Percentiles rank a stretch among this genome's conserved stretches.
These are phyloP conservation scores for Penicillium atrosanguineum DNA, from an alignment of 495 filamentous ascomycete genomes.

Conservation along the genomic window DNA sequence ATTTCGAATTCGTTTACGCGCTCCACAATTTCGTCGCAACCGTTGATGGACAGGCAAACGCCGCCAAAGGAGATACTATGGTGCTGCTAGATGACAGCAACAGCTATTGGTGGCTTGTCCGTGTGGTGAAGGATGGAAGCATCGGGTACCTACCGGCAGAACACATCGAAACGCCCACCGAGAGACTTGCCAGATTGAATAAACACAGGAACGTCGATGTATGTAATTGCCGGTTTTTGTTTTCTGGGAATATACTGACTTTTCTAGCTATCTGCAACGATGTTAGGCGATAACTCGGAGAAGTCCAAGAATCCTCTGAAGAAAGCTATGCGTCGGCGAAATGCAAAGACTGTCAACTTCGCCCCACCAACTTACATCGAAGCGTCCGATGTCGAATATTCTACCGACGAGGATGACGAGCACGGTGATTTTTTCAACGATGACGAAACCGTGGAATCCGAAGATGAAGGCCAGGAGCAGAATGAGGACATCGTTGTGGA, in stretches of 20 bases:
- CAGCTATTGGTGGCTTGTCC: conserved; percentile 99
- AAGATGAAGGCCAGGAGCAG: conserved; percentile 36
- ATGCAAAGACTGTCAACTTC: conserved; percentile 87
- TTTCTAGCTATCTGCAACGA: conserved; percentile 79
- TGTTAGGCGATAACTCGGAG: conserved; percentile 88
- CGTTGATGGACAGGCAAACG: conserved; percentile 97
- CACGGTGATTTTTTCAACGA: conserved; percentile 58
- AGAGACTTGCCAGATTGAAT: conserved; percentile 88
- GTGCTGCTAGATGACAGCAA: conserved; percentile 99
- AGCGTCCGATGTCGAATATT: conserved; percentile 87
- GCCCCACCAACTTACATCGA: conserved; percentile 84
- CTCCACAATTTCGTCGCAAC: conserved; percentile 97
- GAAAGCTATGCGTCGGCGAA: conserved; percentile 83
- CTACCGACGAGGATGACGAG: conserved; percentile 73
- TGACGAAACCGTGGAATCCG: conserved; percentile 45
- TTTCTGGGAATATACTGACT: conserved; percentile 12
- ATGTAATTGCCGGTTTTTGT: conserved; percentile 32
- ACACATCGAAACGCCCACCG: conserved; percentile 97
- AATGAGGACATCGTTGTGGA: conserved; percentile 47
- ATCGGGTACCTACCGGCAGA: conserved; percentile 97
- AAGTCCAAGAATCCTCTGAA: conserved; percentile 87
- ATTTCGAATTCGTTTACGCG: conserved; percentile 99
- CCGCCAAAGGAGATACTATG: conserved; percentile 98
- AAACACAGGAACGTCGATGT: conserved; percentile 98
- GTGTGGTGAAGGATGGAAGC: conserved; percentile 94